A percentile compares a stretch with the other conserved stretches of the same genome.
These are phyloP conservation scores for Rubus idaeus DNA, from an alignment of 306 rosid genomes.

Conservation along the genomic window DNA sequence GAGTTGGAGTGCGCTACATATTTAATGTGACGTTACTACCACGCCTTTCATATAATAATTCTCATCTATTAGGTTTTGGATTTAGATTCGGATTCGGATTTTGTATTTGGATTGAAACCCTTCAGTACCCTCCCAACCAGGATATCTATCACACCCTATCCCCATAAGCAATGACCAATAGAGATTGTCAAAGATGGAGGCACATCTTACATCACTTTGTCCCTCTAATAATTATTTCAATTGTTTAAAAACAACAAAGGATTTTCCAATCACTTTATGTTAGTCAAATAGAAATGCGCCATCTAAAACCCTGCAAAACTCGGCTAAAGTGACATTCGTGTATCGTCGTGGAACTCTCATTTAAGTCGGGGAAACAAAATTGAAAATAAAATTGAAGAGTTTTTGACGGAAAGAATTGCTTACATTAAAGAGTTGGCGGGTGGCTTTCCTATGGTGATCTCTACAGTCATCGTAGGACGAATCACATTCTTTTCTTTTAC, in stretches of 20 bases:
- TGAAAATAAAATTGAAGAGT: background rate
- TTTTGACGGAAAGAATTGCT: background rate
- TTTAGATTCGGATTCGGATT: background rate
- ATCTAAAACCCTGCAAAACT: no score
- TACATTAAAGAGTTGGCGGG: background rate
- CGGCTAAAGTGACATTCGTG: background rate
- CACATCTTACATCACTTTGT: background rate
- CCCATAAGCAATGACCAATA: background rate
- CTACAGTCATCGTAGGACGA: background rate
- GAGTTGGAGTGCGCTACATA: background rate
- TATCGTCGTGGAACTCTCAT: background rate
- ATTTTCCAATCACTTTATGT: background rate
- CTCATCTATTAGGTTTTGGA: background rate
- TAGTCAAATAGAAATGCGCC: background rate
- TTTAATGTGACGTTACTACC: background rate
- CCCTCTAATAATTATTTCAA: background rate
- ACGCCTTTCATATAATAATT: background rate
- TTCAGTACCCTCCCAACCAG: background rate
- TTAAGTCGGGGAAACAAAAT: background rate
- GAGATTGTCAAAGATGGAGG: background rate
- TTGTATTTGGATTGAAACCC: background rate
- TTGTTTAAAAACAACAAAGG: background rate
- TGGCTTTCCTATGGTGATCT: background rate
- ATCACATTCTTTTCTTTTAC: no score
- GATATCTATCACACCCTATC: background rate